Conservation (phyloP, 768 basidiomycete species). For the Filobasidium floriforme region DNA sequence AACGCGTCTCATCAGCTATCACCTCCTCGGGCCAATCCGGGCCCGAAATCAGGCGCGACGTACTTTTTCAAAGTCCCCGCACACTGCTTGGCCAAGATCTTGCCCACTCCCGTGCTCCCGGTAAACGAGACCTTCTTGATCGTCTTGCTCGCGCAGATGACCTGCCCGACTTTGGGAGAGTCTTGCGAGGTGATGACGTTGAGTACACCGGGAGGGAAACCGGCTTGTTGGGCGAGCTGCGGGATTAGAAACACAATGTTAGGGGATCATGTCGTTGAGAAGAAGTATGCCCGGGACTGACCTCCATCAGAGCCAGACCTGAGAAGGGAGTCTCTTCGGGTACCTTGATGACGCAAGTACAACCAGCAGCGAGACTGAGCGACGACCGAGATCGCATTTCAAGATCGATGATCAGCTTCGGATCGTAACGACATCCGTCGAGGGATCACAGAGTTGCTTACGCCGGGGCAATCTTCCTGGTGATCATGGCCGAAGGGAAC, state of each 20-base stretch:
- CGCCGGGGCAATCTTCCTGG: conserved; percentile 44
- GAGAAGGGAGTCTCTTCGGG: conserved; percentile 93
- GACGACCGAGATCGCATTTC: conserved; percentile 50
- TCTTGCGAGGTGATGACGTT: conserved; percentile 86
- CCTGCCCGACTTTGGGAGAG: conserved; percentile 76
- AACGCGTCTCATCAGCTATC: not conserved
- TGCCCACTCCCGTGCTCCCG: conserved; percentile 49
- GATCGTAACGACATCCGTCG: not conserved
- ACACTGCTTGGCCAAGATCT: conserved; percentile 45
- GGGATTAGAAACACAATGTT: conserved; percentile 25
- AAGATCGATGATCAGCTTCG: conserved; percentile 62
- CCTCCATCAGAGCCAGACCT: conserved; percentile 76
- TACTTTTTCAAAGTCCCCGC: conserved; percentile 45
- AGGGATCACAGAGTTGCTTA: too few species aligned
- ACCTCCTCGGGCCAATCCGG: not conserved
- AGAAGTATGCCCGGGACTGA: too few species aligned
- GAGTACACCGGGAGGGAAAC: conserved; percentile 87
- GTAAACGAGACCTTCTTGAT: conserved; percentile 90
- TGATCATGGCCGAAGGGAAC: conserved; percentile 82
- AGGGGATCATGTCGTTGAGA: too few species aligned
- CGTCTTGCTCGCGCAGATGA: conserved; percentile 79
- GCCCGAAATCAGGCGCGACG: not conserved
- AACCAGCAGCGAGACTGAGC: conserved; percentile 88
- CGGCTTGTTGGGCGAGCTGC: conserved; percentile 77
- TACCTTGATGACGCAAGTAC: conserved; percentile 89